Conservation (phyloP, 345 rosid species). For the Linum lewisii region DNA sequence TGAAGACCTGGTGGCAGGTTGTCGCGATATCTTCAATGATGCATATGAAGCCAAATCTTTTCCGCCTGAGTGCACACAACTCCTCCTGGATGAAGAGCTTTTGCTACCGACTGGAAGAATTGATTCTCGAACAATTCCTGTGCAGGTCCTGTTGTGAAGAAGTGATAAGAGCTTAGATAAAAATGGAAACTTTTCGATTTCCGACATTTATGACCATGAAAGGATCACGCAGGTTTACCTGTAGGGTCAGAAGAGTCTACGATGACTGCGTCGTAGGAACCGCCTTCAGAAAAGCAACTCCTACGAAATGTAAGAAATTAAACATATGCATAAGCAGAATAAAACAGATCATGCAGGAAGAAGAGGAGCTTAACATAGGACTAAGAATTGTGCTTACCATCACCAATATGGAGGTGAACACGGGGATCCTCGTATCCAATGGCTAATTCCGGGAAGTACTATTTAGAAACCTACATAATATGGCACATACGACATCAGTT, state of each 20-base stretch:
- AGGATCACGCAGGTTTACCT: constrained; percentile 31
- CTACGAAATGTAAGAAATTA: constrained; percentile 26
- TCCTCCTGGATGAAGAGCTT: constrained; percentile 96
- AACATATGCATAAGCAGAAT: neutral
- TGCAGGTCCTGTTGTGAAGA: constrained; percentile 61
- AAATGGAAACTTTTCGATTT: neutral
- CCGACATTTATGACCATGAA: neutral
- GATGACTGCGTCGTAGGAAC: constrained; percentile 73
- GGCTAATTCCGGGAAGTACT: constrained; percentile 74
- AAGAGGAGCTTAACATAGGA: too few relatives aligned
- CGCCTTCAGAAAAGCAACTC: constrained; percentile 80
- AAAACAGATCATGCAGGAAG: neutral
- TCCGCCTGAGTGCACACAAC: constrained; percentile 93
- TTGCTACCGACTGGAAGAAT: constrained; percentile 68
- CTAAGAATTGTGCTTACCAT: constrained; percentile 40
- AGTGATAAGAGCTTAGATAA: neutral
- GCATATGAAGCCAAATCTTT: constrained; percentile 99
- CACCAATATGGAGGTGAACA: constrained; percentile 73
- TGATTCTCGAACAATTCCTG: constrained; percentile 96
- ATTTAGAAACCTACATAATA: constrained; percentile 59
- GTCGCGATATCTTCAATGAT: constrained; percentile 81
- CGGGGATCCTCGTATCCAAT: constrained; percentile 92
- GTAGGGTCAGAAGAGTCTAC: constrained; percentile 96
- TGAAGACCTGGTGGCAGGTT: constrained; percentile 78
- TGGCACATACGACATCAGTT: neutral